Conservation (phyloP, 2,329 filamentous ascomycete species). For the Simplicillium sp. region DNA sequence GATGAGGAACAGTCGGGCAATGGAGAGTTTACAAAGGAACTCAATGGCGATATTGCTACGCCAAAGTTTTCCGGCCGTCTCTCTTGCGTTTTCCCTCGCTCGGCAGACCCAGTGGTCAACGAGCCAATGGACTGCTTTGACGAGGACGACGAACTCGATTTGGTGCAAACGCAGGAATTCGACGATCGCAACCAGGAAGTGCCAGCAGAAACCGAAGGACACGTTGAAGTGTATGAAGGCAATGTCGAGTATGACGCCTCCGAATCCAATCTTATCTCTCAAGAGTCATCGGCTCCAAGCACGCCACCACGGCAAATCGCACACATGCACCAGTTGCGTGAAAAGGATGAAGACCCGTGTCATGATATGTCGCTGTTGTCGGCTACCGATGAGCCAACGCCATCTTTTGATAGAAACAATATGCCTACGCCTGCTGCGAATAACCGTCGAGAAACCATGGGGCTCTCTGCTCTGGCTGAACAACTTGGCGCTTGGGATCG, state of each 20-base stretch:
- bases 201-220: background rate
- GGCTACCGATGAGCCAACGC: constrained; percentile 43
- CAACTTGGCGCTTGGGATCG: constrained; percentile 56
- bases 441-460: constrained; percentile 24
- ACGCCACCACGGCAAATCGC: constrained; percentile 11
- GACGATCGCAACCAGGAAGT: background rate
- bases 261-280: background rate
- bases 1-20: constrained; percentile 15
- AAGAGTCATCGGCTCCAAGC: constrained; percentile 1
- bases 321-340: constrained; percentile 28
- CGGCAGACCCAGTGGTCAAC: constrained; percentile 27
- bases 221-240: background rate
- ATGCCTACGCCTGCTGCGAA: constrained; percentile 33
- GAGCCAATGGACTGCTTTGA: constrained; percentile 22
- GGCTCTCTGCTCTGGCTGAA: constrained; percentile 55
- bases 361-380: constrained; percentile 27
- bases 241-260: background rate
- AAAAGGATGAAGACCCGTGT: constrained; percentile 36
- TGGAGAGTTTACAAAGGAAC: constrained; percentile 19
- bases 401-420: constrained; percentile 17
- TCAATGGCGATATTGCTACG: constrained; percentile 22
- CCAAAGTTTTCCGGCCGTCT: constrained; percentile 34
- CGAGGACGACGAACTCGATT: constrained; percentile 12
- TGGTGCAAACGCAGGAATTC: constrained; percentile 3
- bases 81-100: constrained; percentile 33